These are phyloP conservation scores for Emmonsiellopsis sp. DNA, from an alignment of 2,329 filamentous ascomycete genomes.

Conservation along the genomic window DNA sequence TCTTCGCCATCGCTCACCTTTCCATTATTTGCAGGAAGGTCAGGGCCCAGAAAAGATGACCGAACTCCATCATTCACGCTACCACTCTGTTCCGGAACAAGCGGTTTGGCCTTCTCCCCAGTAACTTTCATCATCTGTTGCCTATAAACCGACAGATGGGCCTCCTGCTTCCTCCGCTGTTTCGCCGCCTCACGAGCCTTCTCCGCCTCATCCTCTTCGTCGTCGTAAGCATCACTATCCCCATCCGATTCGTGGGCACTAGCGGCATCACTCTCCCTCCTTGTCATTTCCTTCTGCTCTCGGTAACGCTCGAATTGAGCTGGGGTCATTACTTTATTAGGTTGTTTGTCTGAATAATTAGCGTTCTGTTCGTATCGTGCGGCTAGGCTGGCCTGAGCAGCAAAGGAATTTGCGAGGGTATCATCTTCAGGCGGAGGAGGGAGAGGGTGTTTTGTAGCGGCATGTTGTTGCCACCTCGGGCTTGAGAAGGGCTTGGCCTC, in stretches of 20 bases:
- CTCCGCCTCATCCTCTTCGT: conserved; percentile 71
- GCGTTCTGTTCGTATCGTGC: conserved; percentile 33
- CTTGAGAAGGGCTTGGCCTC: neutral
- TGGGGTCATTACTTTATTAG: conserved; percentile 79
- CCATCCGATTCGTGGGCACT: conserved; percentile 46
- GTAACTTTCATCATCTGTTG: conserved; percentile 97
- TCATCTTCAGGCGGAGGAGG: neutral
- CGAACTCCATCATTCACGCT: conserved; percentile 46
- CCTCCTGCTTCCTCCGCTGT: conserved; percentile 78
- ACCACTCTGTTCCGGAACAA: conserved; percentile 39
- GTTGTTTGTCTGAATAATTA: conserved; percentile 26
- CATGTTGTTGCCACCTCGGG: neutral
- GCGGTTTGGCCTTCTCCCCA: conserved; percentile 47
- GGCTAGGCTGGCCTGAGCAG: conserved; percentile 36
- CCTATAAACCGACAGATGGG: conserved; percentile 78
- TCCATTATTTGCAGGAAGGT: conserved; percentile 19
- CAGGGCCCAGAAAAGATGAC: conserved; percentile 20
- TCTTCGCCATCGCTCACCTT: conserved; percentile 52
- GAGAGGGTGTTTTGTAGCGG: neutral
- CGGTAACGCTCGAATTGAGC: conserved; percentile 77
- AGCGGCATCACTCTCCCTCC: conserved; percentile 41
- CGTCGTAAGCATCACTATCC: conserved; percentile 53
- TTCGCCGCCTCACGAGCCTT: conserved; percentile 63
- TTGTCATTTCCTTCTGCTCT: conserved; percentile 58
- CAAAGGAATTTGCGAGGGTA: conserved; percentile 20